Percentiles rank a stretch among this genome's conserved stretches.
These are phyloP conservation scores for Lolium multiflorum DNA, from an alignment of 176 grass and related monocot genomes.

Conservation along the genomic window DNA sequence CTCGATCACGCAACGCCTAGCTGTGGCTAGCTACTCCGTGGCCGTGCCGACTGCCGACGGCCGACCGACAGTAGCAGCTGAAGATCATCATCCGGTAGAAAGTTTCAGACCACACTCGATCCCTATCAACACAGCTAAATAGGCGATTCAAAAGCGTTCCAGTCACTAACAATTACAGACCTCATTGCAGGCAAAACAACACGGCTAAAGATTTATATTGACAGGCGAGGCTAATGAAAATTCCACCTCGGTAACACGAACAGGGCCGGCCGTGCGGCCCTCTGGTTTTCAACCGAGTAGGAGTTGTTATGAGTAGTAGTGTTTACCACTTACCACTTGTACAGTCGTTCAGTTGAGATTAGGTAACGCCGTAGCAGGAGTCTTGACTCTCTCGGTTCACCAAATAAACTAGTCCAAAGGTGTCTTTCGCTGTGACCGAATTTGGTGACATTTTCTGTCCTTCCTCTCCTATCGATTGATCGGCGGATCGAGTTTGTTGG, in stretches of 20 bases:
- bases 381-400: conserved; percentile 29
- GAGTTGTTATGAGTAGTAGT: too few relatives aligned
- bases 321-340: background rate
- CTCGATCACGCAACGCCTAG: conserved; percentile 44
- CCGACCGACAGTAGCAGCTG: conserved; percentile 35
- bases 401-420: conserved; percentile 35
- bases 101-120: background rate
- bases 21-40: background rate
- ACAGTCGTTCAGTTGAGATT: conserved; percentile 46
- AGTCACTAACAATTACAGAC: too few relatives aligned
- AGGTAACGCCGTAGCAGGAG: conserved; percentile 15
- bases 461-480: background rate
- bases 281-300: background rate
- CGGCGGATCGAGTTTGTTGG: conserved; percentile 50
- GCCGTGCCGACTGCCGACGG: background rate
- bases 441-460: conserved; percentile 58
- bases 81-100: background rate
- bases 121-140: background rate
- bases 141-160: too few relatives aligned
- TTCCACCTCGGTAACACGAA: background rate
- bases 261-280: background rate
- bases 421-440: conserved; percentile 14
- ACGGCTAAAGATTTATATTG: too few relatives aligned
- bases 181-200: too few relatives aligned
- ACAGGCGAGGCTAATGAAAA: too few relatives aligned